Conservation (phyloP, 345 rosid species). For the Salix suchowensis region DNA sequence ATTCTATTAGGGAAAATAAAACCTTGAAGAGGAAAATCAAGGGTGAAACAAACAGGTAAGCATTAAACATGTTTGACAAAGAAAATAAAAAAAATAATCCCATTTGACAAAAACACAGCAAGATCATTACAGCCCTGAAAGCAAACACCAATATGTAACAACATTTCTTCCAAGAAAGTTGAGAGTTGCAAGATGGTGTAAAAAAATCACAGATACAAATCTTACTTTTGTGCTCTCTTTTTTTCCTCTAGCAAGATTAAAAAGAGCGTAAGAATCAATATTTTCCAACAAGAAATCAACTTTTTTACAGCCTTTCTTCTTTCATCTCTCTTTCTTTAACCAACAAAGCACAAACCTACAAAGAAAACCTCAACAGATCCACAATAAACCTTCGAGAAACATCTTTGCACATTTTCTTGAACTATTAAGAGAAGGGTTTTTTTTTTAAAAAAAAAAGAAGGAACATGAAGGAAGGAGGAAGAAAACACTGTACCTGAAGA, state of each 20-base stretch:
- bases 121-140: neutral
- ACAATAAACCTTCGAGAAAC: neutral
- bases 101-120: neutral
- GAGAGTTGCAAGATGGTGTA: neutral
- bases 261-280: neutral
- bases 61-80: neutral
- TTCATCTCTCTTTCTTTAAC: neutral
- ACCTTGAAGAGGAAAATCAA: neutral
- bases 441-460: neutral
- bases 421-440: neutral
- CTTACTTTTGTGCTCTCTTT: neutral
- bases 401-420: neutral
- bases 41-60: neutral
- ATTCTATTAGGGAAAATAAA: neutral
- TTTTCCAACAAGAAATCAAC: neutral
- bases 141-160: neutral
- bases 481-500: conserved; percentile 22
- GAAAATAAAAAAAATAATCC: neutral
- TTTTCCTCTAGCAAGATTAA: neutral
- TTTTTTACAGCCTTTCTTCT: neutral
- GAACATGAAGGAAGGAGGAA: neutral
- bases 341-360: neutral
- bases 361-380: neutral
- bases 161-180: neutral
- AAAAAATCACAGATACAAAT: neutral